phyloP scores from a whole-genome alignment of 2,329 filamentous ascomycete genomes.

The Phialophora expanda region DNA sequence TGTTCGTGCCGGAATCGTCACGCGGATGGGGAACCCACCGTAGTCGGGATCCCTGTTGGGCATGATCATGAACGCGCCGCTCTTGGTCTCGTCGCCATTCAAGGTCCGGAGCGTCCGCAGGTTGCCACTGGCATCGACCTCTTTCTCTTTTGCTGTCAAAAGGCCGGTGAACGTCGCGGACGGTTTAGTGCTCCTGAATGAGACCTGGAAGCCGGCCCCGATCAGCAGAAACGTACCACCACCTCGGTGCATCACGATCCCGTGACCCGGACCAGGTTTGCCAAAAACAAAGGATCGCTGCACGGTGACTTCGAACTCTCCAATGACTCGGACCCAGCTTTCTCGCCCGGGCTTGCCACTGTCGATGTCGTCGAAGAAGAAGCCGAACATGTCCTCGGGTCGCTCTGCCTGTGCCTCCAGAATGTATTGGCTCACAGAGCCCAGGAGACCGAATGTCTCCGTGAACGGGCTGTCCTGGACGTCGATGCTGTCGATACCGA shows the following conservation, averaged over 20 bases:
- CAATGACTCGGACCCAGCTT: conserved; percentile 38
- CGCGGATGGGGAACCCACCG: conserved; percentile 60
- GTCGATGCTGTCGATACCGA: not conserved
- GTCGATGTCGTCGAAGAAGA: conserved; percentile 43
- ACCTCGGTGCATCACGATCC: conserved; percentile 52
- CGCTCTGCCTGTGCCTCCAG: conserved; percentile 48
- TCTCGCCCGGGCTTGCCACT: conserved; percentile 30
- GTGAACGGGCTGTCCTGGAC: not conserved
- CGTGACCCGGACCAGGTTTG: conserved; percentile 48
- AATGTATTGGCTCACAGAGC: conserved; percentile 43
- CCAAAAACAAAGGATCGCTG: conserved; percentile 56
- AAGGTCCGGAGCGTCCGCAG: conserved; percentile 48
- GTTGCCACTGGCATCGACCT: conserved; percentile 39
- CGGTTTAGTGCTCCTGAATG: conserved; percentile 29
- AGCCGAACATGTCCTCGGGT: conserved; percentile 47
- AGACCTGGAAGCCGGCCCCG: conserved; percentile 54
- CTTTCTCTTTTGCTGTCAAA: not conserved
- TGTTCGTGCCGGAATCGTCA: conserved; percentile 57
- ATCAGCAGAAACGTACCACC: conserved; percentile 51
- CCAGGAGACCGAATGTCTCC: not conserved
- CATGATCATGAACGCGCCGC: conserved; percentile 60
- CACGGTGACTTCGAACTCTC: conserved; percentile 53
- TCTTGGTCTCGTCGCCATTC: conserved; percentile 55
- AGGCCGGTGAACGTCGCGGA: not conserved
- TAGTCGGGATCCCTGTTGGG: conserved; percentile 63